Base-by-base conservation (phyloP, 1,284 basidiomycete genomes). In the Lentinula novae-zelandiae region DNA sequence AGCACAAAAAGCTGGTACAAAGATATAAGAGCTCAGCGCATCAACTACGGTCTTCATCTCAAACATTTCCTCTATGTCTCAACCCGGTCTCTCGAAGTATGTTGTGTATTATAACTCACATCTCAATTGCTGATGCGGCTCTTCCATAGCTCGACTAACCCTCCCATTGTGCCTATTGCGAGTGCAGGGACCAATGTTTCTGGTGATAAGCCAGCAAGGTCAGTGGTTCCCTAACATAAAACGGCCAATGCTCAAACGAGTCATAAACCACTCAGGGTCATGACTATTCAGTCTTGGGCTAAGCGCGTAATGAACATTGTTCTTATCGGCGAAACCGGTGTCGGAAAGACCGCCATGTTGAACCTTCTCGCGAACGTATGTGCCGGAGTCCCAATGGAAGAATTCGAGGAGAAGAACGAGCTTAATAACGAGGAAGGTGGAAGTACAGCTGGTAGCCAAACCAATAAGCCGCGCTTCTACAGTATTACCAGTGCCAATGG, bases 271-370 rank as follows among this genome's bases (percentile, higher is more conserved):
- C 17, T n/a, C 5, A 56, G 54, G 20, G n/a, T 22, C n/a, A 56
- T 44, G 39, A 42, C 31, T 2, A 33, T 56, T 15, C 17, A 56
- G 39, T 60, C 44, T 4, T 60, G 55, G 59, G 60, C 56, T 20
- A 62, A 64, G 27, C 15, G 48, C 15, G 12, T 15, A 20, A 57
- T 65, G n/a, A 65, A 59, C 6, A 58, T 65, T 15, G 38, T 65
- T 12, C 48, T 65, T 27, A 52, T 65, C 38, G 63, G 63, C 15
- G 61, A 64, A 36, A 62, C 63, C 7, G 63, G 63, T 33, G 63
- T 64, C 13, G 64, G 64, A 10, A 65, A 65, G 53, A 61, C 64
- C 5, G 49, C 64, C 7, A 39, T 65, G 33, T 36, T 65, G 38
- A 38, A 61, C 34, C 53, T 65, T 15, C 55, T 65, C 12, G 56